Conservation (phyloP, 208 protist genomes). For the Lotmaria passim region DNA sequence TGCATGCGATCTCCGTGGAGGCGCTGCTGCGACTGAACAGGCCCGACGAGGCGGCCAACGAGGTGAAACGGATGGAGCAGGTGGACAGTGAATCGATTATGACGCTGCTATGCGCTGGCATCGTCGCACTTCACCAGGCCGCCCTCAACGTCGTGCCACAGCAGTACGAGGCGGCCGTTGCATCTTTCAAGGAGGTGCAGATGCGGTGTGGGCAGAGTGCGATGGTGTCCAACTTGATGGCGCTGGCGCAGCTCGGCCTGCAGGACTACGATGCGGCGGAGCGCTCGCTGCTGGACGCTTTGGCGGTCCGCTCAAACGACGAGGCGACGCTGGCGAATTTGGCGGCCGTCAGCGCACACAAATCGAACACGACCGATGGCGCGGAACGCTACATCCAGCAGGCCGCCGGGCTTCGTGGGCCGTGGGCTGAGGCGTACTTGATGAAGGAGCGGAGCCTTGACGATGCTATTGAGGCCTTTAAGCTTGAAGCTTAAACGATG, state of each 20-base stretch:
- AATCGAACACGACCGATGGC: slow-evolving; percentile 57
- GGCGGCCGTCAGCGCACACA: slow-evolving; percentile 56
- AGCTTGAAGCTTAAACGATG: slow-evolving; percentile 21
- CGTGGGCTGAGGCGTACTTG: slow-evolving; percentile 49
- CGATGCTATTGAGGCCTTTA: slow-evolving; percentile 55
- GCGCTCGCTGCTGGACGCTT: slow-evolving; percentile 70
- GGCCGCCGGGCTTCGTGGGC: slow-evolving; percentile 32
- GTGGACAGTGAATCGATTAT: slow-evolving; percentile 84
- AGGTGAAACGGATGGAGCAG: slow-evolving; percentile 81
- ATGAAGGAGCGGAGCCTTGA: slow-evolving; percentile 46
- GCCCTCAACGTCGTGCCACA: slow-evolving; percentile 33
- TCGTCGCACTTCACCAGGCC: slow-evolving; percentile 67
- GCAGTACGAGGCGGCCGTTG: slow-evolving; percentile 51
- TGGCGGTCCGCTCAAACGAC: slow-evolving; percentile 70
- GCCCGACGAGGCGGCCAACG: slow-evolving; percentile 66
- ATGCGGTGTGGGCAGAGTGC: slow-evolving; percentile 76
- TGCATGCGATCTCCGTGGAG: slow-evolving; percentile 70
- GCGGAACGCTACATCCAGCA: slow-evolving; percentile 69
- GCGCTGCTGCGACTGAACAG: slow-evolving; percentile 75
- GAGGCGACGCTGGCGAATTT: slow-evolving; percentile 83
- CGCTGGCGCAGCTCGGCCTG: slow-evolving; percentile 74
- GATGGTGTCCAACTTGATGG: slow-evolving; percentile 76
- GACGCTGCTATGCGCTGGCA: slow-evolving; percentile 71
- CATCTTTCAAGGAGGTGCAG: slow-evolving; percentile 75
- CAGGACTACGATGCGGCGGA: slow-evolving; percentile 75